These are phyloP conservation scores for Globisporangium takayamanum DNA, from an alignment of 352 stramenopile species.

Conservation along the genomic window DNA sequence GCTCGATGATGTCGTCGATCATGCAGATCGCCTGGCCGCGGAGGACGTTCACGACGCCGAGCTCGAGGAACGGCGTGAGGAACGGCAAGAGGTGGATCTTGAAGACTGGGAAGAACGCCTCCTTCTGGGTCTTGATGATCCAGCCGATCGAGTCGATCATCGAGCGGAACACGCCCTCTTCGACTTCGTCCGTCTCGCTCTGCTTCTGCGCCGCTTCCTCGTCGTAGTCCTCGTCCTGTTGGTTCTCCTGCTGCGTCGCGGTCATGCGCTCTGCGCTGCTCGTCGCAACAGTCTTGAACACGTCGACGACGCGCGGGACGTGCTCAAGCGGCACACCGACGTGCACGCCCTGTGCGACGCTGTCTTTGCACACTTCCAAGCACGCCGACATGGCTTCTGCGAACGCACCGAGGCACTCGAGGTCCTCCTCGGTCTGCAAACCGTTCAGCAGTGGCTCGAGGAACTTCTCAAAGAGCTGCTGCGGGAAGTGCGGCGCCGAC, in stretches of 20 bases:
- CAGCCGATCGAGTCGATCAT: slow-evolving; percentile 84
- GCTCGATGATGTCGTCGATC: slow-evolving; percentile 85
- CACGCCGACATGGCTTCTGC: slow-evolving; percentile 68
- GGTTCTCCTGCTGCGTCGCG: slow-evolving; percentile 50
- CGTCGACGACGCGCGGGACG: slow-evolving; percentile 57
- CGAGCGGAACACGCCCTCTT: slow-evolving; percentile 71
- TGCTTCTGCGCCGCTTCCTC: slow-evolving; percentile 67
- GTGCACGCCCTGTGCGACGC: slow-evolving; percentile 58
- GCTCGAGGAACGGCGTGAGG: slow-evolving; percentile 61
- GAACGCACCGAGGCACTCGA: slow-evolving; percentile 71
- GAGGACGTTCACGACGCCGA: slow-evolving; percentile 47
- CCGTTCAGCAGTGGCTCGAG: slow-evolving; percentile 71
- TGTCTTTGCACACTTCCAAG: slow-evolving; percentile 80
- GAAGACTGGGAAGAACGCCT: slow-evolving; percentile 74
- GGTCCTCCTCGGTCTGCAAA: slow-evolving; percentile 68
- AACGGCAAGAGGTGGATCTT: slow-evolving; percentile 59
- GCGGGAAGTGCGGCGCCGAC: slow-evolving; percentile 53
- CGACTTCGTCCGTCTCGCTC: slow-evolving; percentile 60
- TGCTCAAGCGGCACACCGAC: slow-evolving; percentile 66
- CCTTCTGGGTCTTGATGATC: slow-evolving; percentile 79
- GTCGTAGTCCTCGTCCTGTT: slow-evolving; percentile 78
- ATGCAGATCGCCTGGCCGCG: slow-evolving; percentile 83
- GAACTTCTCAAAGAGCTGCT: slow-evolving; percentile 76
- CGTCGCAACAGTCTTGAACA: slow-evolving; percentile 61
- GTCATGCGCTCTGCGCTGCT: slow-evolving; percentile 61